Evolutionary conservation across 2,329 filamentous ascomycete genomes (phyloP), one percentile per base, ranked within the genome.

Genomic region (Alternaria conjuncta): DNA sequence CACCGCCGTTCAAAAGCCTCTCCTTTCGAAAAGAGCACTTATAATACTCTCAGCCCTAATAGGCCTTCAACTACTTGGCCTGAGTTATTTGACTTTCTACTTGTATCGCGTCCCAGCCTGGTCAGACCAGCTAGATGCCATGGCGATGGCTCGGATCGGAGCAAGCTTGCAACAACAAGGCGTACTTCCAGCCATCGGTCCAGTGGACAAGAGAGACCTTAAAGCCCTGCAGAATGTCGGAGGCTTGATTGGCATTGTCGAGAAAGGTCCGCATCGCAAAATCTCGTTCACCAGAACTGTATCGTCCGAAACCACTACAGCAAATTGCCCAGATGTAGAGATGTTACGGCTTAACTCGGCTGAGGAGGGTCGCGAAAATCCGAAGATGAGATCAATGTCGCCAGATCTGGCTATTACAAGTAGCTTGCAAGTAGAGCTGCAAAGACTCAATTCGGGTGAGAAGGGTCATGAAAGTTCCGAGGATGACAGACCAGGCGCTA

Each of bases 21-120:
- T 41, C 6, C 11, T 53, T 6, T 23, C 49, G n/a, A 23, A 9
- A 0, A 3, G 1, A 3, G 13, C 49, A 0, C 1, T 12, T 0
- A 23, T 36, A 4, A 7, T 32, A 32, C n/a, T 53, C 1, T 36
- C 28, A 11, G 5, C 41, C 3, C 5, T 18, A 6, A 30, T 53
- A 20, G 13, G 1, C 8, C 11, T 53, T 1, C 49, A 53, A 10
- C 11, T 23, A 10, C 20, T 53, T 18, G 20, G 15, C 28, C 3
- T 53, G 8, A 4, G 6, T 3, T 53, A 15, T n/a, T 5, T 53
- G 6, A 3, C 20, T 3, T 53, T 23, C n/a, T 53, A 36, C 12
- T 0, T 36, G 5, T 25, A 53, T 23, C 49, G 10, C 25, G n/a
- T 6, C 11, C 49, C 49, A 4, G 41, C 28, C 28, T 53, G 28